Evolutionary conservation across 768 basidiomycete species (phyloP).

Genomic region (Boletus reticulatus): DNA sequence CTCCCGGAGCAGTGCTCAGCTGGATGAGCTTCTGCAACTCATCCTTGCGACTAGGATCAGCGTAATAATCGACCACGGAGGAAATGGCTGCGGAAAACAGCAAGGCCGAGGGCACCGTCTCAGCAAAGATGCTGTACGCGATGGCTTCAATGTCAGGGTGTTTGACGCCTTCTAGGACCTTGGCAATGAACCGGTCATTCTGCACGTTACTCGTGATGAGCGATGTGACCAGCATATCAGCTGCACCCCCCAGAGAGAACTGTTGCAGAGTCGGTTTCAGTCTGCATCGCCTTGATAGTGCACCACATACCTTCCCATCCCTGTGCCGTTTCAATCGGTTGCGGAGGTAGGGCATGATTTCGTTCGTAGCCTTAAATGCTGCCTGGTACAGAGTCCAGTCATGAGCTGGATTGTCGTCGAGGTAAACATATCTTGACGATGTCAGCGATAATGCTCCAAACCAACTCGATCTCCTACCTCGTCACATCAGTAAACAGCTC

Average conservation of each 20-base stretch:
- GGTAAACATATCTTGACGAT: conserved; percentile 35
- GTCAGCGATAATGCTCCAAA: background rate
- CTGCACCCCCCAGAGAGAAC: conserved; percentile 21
- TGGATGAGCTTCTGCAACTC: conserved; percentile 38
- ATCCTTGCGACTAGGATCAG: conserved; percentile 37
- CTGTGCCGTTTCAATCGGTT: conserved; percentile 19
- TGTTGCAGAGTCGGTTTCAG: background rate
- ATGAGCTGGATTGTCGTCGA: conserved; percentile 28
- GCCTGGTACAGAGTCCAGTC: conserved; percentile 34
- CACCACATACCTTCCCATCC: conserved; percentile 20
- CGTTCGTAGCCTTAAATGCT: conserved; percentile 24
- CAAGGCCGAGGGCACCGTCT: conserved; percentile 53
- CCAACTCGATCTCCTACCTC: conserved; percentile 19
- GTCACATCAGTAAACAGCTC: conserved; percentile 49
- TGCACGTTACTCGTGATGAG: conserved; percentile 23
- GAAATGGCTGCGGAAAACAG: conserved; percentile 55
- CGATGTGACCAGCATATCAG: conserved; percentile 18
- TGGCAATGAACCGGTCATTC: conserved; percentile 20
- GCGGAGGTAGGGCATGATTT: conserved; percentile 25
- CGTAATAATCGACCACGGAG: conserved; percentile 59
- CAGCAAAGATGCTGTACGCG: conserved; percentile 50
- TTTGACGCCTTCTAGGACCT: conserved; percentile 6
- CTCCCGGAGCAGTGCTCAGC: conserved; percentile 29
- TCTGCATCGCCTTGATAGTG: background rate
- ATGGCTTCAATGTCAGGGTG: conserved; percentile 31